These are phyloP conservation scores for Boletus insuetus DNA, from an alignment of 768 basidiomycete species.

Conservation along the genomic window DNA sequence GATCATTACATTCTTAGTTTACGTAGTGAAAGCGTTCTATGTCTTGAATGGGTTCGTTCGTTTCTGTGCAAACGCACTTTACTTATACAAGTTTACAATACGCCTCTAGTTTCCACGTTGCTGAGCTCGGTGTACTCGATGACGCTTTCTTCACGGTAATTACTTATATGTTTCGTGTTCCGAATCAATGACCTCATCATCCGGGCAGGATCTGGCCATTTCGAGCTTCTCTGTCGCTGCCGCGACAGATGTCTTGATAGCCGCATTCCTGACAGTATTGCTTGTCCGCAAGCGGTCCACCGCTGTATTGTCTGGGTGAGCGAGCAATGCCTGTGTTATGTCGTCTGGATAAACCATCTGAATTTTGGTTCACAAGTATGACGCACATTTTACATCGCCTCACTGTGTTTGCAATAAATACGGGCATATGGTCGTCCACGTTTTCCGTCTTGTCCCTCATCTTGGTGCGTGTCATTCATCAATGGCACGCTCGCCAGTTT, in stretches of 20 bases:
- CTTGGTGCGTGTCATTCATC: constrained; percentile 42
- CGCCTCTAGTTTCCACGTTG: neutral
- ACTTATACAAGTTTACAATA: neutral
- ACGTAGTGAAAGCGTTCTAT: neutral
- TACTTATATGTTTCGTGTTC: neutral
- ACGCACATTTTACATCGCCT: constrained; percentile 7
- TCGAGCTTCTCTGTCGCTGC: neutral
- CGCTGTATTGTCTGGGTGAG: neutral
- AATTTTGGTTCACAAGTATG: constrained; percentile 2
- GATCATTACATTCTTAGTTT: constrained; percentile 6
- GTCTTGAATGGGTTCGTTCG: neutral
- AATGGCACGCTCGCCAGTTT: neutral
- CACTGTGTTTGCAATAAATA: constrained; percentile 11
- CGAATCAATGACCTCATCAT: neutral
- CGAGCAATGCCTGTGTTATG: too few relatives aligned
- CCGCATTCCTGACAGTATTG: constrained; percentile 2
- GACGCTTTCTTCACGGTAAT: neutral
- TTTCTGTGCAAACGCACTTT: neutral
- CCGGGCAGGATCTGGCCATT: neutral
- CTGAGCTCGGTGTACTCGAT: neutral
- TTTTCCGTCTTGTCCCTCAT: constrained; percentile 38
- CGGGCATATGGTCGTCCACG: constrained; percentile 49
- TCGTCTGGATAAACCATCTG: neutral
- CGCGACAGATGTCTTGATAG: constrained; percentile 3
- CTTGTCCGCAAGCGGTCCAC: neutral